A percentile compares a stretch with the other conserved stretches of the same genome.
Conservation (phyloP, 2,329 filamentous ascomycete species). For the Microsporum canis region DNA sequence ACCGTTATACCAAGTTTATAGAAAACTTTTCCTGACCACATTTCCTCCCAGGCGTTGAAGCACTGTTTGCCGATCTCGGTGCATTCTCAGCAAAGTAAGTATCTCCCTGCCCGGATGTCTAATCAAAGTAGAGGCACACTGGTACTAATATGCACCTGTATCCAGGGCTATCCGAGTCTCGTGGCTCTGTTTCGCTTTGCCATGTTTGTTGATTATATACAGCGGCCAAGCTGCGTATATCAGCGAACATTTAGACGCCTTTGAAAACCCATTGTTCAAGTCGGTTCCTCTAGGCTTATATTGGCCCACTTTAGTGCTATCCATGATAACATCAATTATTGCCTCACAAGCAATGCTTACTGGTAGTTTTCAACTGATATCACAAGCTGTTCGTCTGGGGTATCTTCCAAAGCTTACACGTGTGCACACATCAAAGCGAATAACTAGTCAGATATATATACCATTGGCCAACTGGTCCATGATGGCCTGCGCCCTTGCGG, state of each 20-base stretch:
- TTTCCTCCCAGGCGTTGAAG: slow-evolving; percentile 50
- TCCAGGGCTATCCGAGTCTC: slow-evolving; percentile 55
- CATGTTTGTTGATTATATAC: slow-evolving; percentile 51
- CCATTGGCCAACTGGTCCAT: slow-evolving; percentile 66
- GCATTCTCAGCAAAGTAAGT: slow-evolving; percentile 43
- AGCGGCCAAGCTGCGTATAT: slow-evolving; percentile 67
- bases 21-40: background rate
- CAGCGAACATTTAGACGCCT: slow-evolving; percentile 47
- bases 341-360: slow-evolving; percentile 72
- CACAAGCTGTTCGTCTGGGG: slow-evolving; percentile 59
- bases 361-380: slow-evolving; percentile 57
- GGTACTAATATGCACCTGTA: slow-evolving; percentile 5
- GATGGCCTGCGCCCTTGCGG: slow-evolving; percentile 63
- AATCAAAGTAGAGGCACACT: background rate
- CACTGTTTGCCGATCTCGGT: slow-evolving; percentile 65
- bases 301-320: slow-evolving; percentile 57
- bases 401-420: slow-evolving; percentile 69
- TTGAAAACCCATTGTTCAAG: slow-evolving; percentile 63
- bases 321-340: slow-evolving; percentile 60
- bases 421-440: slow-evolving; percentile 56
- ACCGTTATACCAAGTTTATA: background rate
- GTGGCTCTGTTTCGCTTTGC: slow-evolving; percentile 58
- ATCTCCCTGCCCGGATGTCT: background rate
- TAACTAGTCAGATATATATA: slow-evolving; percentile 67
- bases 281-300: slow-evolving; percentile 56